Conservation (phyloP, 306 rosid genomes). For the Ormosia emarginata region DNA sequence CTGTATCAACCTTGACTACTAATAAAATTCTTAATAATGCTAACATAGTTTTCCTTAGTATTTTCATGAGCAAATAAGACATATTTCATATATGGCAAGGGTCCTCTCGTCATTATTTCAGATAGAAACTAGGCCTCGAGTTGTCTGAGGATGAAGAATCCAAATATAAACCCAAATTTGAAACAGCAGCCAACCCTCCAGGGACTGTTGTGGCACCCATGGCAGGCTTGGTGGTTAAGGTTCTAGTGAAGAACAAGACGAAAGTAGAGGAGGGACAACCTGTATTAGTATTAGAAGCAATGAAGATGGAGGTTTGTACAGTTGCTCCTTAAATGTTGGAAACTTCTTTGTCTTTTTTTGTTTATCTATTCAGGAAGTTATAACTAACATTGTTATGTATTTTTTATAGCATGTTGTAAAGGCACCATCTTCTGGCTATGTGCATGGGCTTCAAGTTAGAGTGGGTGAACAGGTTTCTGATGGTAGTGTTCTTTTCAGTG, state of each 20-base stretch:
- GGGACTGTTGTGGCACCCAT: constrained; percentile 89
- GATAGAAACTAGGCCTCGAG: constrained; percentile 59
- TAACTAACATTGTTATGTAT: constrained; percentile 5
- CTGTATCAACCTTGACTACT: constrained; percentile 3
- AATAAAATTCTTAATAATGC: constrained; percentile 3
- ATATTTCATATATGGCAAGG: constrained; percentile 90
- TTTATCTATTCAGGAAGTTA: not conserved
- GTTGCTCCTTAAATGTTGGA: constrained; percentile 19
- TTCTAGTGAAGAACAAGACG: constrained; percentile 68
- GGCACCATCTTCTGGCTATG: constrained; percentile 77
- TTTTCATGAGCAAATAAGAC: constrained; percentile 63
- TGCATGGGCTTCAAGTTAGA: constrained; percentile 62
- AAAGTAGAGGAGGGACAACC: constrained; percentile 82
- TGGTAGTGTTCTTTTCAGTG: constrained; percentile 74
- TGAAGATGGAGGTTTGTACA: constrained; percentile 97
- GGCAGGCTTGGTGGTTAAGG: constrained; percentile 98
- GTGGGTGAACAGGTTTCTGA: constrained; percentile 91
- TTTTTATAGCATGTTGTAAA: constrained; percentile 77
- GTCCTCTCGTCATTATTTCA: constrained; percentile 73
- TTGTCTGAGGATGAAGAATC: constrained; percentile 69
- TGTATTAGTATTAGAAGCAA: constrained; percentile 86
- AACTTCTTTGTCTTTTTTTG: constrained; percentile 4
- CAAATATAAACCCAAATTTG: constrained; percentile 66
- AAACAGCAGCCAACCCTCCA: constrained; percentile 56
- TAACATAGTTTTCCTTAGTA: constrained; percentile 7